Evolutionary conservation across 805 yeast species (phyloP).

Genomic region (Yarrowia osloensis): DNA sequence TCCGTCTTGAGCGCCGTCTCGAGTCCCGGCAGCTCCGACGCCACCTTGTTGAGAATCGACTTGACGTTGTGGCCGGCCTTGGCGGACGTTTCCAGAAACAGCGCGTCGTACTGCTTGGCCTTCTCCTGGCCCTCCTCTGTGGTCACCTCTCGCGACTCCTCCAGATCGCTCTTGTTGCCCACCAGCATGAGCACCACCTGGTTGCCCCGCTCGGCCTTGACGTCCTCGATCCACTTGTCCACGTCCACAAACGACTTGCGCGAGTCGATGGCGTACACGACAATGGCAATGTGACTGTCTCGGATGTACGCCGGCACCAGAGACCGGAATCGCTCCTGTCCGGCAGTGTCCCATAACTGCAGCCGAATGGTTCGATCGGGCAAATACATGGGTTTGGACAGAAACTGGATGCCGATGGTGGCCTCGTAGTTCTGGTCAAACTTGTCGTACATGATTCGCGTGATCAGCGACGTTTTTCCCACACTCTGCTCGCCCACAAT

Average conservation of each 20-base stretch:
- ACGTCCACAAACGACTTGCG: constrained; percentile 78
- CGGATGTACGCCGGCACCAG: constrained; percentile 94
- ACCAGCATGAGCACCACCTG: constrained; percentile 88
- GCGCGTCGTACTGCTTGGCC: constrained; percentile 71
- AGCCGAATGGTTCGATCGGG: constrained; percentile 94
- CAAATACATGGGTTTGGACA: constrained; percentile 76
- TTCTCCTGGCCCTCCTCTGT: constrained; percentile 86
- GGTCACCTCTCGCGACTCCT: constrained; percentile 80
- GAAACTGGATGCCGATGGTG: constrained; percentile 94
- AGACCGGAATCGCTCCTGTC: constrained; percentile 93
- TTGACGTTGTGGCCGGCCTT: constrained; percentile 95
- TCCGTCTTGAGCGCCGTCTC: constrained; percentile 43
- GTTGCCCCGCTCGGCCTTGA: constrained; percentile 84
- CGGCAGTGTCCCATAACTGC: constrained; percentile 98
- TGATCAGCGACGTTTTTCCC: constrained; percentile 92
- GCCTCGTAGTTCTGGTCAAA: constrained; percentile 94
- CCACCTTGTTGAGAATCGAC: constrained; percentile 83
- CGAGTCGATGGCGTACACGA: constrained; percentile 86
- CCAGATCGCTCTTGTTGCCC: constrained; percentile 88
- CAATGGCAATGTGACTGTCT: constrained; percentile 95
- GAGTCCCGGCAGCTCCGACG: constrained; percentile 86
- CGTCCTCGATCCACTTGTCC: constrained; percentile 92
- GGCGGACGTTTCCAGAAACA: constrained; percentile 90
- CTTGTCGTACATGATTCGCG: constrained; percentile 97
- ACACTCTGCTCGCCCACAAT: constrained; percentile 98